These are phyloP conservation scores for Sclerotinia borealis DNA, from an alignment of 2,329 filamentous ascomycete genomes.

Conservation along the genomic window DNA sequence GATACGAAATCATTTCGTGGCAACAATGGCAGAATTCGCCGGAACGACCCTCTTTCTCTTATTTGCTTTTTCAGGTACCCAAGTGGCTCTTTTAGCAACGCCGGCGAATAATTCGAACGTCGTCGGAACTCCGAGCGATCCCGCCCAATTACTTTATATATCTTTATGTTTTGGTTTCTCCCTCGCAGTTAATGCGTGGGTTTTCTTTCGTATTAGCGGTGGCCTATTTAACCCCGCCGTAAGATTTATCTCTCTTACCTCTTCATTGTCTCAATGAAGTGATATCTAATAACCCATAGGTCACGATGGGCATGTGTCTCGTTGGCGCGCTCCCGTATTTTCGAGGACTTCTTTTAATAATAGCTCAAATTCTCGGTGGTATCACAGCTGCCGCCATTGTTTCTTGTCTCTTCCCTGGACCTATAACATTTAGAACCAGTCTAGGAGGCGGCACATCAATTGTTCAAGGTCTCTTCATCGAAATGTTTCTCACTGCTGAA, in stretches of 20 bases:
- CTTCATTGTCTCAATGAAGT: constrained; percentile 34
- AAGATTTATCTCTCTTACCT: background rate
- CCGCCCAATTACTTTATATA: constrained; percentile 34
- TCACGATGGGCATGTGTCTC: constrained; percentile 36
- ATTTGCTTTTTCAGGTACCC: constrained; percentile 26
- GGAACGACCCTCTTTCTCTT: constrained; percentile 28
- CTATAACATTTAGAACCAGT: constrained; percentile 40
- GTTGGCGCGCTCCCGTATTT: constrained; percentile 33
- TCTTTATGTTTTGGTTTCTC: constrained; percentile 26
- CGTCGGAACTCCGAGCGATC: constrained; percentile 37
- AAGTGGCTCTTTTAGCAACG: constrained; percentile 24
- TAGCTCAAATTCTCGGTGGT: constrained; percentile 33
- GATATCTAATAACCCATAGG: constrained; percentile 21
- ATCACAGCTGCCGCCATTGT: constrained; percentile 37
- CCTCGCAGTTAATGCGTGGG: constrained; percentile 49
- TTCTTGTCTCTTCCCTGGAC: constrained; percentile 31
- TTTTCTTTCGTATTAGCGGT: constrained; percentile 47
- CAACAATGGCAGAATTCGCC: constrained; percentile 23
- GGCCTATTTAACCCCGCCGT: constrained; percentile 46
- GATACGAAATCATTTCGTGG: constrained; percentile 10
- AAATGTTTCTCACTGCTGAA: constrained; percentile 43
- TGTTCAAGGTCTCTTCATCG: constrained; percentile 43
- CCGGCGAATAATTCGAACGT: constrained; percentile 28
- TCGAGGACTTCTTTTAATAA: constrained; percentile 30
- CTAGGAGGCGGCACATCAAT: constrained; percentile 37